Percentiles rank a stretch among this genome's conserved stretches.
Conservation (phyloP, 352 stramenopile species). For the Phytopythium montanum region DNA sequence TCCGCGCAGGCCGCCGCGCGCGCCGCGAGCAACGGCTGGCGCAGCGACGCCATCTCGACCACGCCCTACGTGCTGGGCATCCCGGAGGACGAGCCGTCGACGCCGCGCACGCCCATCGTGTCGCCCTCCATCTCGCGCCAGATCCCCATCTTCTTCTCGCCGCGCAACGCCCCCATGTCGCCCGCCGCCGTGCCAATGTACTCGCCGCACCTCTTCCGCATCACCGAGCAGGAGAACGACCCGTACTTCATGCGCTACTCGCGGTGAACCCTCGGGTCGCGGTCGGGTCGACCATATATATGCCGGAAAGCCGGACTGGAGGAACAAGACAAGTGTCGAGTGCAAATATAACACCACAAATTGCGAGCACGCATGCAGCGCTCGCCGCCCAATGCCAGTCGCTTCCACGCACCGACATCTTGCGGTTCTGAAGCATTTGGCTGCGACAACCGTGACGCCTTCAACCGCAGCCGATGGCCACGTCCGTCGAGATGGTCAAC, state of each 20-base stretch:
- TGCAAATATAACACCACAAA: neutral
- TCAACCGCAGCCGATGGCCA: no score
- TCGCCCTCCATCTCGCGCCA: constrained; percentile 39
- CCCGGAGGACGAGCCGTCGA: constrained; percentile 8
- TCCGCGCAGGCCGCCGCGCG: constrained; percentile 15
- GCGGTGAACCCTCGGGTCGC: constrained; percentile 11
- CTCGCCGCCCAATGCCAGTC: neutral
- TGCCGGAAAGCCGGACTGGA: neutral
- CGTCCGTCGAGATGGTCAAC: no score
- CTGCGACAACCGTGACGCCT: no score
- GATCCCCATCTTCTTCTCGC: constrained; percentile 57
- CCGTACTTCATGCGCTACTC: constrained; percentile 25
- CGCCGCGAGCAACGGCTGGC: constrained; percentile 17
- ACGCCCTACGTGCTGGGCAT: constrained; percentile 8
- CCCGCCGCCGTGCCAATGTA: constrained; percentile 26
- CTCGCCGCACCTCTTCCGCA: constrained; percentile 32
- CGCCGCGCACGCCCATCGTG: constrained; percentile 15
- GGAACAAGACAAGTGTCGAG: neutral
- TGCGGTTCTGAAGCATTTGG: no score
- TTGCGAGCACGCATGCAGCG: neutral
- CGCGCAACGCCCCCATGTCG: constrained; percentile 29
- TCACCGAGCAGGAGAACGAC: constrained; percentile 21
- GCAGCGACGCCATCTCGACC: constrained; percentile 32
- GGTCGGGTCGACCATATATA: neutral
- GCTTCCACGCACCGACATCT: no score